Evolutionary conservation across 345 rosid species (phyloP).

Genomic region (Streptanthus diversifolius): DNA sequence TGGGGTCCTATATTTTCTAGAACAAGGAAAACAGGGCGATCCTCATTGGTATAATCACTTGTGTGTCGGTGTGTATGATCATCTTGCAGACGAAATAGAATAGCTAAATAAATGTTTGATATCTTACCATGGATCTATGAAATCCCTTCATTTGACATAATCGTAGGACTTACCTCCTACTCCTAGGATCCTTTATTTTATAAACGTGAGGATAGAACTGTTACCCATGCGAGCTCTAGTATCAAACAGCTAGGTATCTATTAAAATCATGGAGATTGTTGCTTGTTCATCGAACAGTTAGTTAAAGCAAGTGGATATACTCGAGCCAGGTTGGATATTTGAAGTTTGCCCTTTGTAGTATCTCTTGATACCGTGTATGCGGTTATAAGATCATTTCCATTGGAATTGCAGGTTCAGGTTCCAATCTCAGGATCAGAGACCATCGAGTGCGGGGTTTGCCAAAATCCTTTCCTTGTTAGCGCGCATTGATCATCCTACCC

Average conservation of each 20-base stretch:
- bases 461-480: constrained; percentile 89
- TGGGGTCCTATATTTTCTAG: background rate
- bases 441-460: constrained; percentile 98
- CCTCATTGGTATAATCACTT: background rate
- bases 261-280: constrained; percentile 10
- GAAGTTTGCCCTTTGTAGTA: background rate
- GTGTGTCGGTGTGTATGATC: background rate
- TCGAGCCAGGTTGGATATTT: background rate
- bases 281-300: background rate
- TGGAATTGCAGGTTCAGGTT: constrained; percentile 78
- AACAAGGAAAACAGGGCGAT: background rate
- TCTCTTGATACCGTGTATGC: background rate
- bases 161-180: background rate
- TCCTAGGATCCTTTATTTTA: background rate
- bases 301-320: background rate
- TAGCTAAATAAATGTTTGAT: background rate
- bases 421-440: constrained; percentile 98
- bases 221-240: background rate
- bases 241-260: background rate
- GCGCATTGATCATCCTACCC: constrained; percentile 52
- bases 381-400: background rate
- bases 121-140: background rate
- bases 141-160: background rate
- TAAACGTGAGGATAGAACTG: background rate
- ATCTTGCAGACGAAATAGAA: constrained; percentile 2